These are phyloP conservation scores for Acanthamoeba royreba DNA, from an alignment of 208 protist species.

Conservation along the genomic window DNA sequence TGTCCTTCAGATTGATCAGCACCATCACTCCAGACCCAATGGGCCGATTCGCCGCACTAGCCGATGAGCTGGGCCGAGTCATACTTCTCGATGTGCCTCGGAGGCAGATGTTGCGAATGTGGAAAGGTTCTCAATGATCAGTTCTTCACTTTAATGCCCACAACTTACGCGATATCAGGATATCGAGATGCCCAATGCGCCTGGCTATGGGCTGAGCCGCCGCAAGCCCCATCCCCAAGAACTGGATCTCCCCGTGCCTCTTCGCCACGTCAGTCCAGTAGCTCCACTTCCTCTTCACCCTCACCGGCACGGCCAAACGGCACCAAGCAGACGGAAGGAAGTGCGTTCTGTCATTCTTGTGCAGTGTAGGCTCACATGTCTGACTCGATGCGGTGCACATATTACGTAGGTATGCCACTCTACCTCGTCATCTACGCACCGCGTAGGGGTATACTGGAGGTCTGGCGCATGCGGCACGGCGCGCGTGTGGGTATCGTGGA, in stretches of 20 bases:
- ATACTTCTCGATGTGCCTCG: conserved; percentile 59
- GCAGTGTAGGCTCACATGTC: no score
- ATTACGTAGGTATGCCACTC: no score
- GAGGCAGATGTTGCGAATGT: conserved; percentile 51
- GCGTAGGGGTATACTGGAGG: conserved; percentile 51
- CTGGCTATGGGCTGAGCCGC: not conserved
- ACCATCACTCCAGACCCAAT: conserved; percentile 47
- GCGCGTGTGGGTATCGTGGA: not conserved
- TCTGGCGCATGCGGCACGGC: conserved; percentile 53
- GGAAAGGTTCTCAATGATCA: conserved; percentile 56
- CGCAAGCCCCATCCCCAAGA: not conserved
- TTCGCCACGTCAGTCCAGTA: not conserved
- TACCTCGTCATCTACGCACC: conserved; percentile 59
- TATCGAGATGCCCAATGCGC: not conserved
- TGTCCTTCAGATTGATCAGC: not conserved
- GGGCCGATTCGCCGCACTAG: conserved; percentile 45
- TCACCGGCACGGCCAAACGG: no score
- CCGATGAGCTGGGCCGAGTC: conserved; percentile 56
- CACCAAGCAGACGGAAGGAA: no score
- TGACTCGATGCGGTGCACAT: no score
- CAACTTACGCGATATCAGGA: not conserved
- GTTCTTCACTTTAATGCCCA: conserved; percentile 47
- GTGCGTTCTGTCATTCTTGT: no score
- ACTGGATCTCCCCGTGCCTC: not conserved
- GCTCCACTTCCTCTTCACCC: not conserved